phyloP scores from a whole-genome alignment of 176 grass and related monocot species.

The Ensete glaucum region DNA sequence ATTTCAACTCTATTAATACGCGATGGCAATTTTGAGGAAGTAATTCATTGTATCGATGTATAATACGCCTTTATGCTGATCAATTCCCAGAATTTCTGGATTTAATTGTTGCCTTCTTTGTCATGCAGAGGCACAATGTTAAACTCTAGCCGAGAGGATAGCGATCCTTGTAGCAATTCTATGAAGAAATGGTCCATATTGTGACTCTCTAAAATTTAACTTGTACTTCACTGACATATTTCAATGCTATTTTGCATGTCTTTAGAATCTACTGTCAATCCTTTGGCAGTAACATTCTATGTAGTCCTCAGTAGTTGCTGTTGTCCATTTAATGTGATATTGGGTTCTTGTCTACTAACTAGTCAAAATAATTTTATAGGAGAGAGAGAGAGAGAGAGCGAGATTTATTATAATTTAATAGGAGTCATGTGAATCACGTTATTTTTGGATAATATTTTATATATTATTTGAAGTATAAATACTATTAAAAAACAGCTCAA shows the following conservation, averaged over 20 bases:
- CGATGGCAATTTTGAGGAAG: conserved; percentile 2
- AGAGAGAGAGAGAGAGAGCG: too few species aligned
- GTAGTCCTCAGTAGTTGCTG: too few species aligned
- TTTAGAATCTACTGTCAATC: not conserved
- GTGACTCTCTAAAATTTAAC: not conserved
- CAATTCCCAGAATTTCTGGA: not conserved
- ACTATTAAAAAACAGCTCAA: too few species aligned
- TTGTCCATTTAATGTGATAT: too few species aligned
- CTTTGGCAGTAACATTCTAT: too few species aligned
- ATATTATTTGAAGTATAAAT: too few species aligned
- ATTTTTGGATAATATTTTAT: too few species aligned
- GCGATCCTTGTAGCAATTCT: not conserved
- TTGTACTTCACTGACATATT: not conserved
- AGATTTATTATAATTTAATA: too few species aligned
- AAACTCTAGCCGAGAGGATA: conserved; percentile 3
- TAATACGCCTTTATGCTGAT: not conserved
- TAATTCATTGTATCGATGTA: conserved; percentile 6
- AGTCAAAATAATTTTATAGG: too few species aligned
- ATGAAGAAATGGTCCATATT: conserved; percentile 1
- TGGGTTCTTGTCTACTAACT: too few species aligned
- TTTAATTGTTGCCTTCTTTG: conserved; percentile 2
- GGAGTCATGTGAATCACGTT: too few species aligned
- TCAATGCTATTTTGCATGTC: not conserved
- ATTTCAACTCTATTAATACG: not conserved
- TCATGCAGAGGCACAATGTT: not conserved